These are phyloP conservation scores for Pezicula radicicola DNA, from an alignment of 2,329 filamentous ascomycete genomes.

Conservation along the genomic window DNA sequence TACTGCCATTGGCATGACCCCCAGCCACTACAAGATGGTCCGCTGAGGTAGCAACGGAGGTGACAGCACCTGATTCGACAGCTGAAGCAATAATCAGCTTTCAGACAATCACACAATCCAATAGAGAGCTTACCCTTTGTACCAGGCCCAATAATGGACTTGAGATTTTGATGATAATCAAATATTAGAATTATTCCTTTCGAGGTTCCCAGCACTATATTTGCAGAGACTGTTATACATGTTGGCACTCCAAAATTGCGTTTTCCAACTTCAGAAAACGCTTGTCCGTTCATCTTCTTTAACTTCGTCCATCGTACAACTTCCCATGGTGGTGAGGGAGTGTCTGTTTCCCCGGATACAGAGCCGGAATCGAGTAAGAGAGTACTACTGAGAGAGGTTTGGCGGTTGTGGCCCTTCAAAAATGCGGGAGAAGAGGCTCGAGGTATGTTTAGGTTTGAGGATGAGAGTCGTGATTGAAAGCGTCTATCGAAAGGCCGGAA, in stretches of 20 bases:
- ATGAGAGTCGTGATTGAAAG: constrained; percentile 79
- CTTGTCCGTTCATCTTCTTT: constrained; percentile 82
- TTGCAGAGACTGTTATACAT: constrained; percentile 82
- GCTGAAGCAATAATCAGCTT: constrained; percentile 50
- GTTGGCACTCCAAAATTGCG: constrained; percentile 91
- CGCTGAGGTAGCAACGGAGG: constrained; percentile 84
- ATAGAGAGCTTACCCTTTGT: constrained; percentile 66
- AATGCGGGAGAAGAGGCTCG: constrained; percentile 71
- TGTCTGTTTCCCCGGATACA: constrained; percentile 64
- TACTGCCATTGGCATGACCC: constrained; percentile 84
- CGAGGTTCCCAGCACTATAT: constrained; percentile 86
- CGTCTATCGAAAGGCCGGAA: constrained; percentile 92
- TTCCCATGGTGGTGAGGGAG: constrained; percentile 85
- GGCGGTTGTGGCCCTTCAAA: constrained; percentile 72
- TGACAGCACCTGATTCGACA: constrained; percentile 85
- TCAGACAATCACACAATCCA: background rate
- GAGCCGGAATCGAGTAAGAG: constrained; percentile 39
- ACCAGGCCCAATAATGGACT: constrained; percentile 88
- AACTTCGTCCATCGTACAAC: constrained; percentile 95
- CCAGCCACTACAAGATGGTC: constrained; percentile 90
- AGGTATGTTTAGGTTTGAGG: constrained; percentile 57
- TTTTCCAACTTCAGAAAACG: constrained; percentile 88
- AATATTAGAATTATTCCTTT: constrained; percentile 95
- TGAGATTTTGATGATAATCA: constrained; percentile 94
- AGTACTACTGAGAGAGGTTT: constrained; percentile 74